phyloP scores from a whole-genome alignment of 352 stramenopile species.

The Peronospora belbahrii region DNA sequence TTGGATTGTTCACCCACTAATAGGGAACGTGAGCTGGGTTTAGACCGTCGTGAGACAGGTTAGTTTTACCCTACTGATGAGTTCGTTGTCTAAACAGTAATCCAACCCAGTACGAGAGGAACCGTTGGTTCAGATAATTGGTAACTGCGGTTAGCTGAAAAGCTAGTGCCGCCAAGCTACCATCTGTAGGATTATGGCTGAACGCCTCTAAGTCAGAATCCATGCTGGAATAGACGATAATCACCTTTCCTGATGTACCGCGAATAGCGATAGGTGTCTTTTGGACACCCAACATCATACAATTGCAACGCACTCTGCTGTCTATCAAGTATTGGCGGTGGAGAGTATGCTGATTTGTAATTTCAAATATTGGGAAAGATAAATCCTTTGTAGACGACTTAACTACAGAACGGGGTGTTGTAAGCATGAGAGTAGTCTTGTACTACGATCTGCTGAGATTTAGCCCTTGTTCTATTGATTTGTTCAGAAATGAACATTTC shows the following conservation, averaged over 20 bases:
- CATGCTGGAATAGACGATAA: slow-evolving; percentile 81
- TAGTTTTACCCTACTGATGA: slow-evolving; percentile 21
- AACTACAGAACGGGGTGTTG: slow-evolving; percentile 78
- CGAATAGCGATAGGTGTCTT: slow-evolving; percentile 41
- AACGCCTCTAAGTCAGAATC: slow-evolving; percentile 73
- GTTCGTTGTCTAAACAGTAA: slow-evolving; percentile 74
- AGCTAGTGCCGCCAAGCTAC: slow-evolving; percentile 65
- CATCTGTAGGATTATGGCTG: slow-evolving; percentile 1
- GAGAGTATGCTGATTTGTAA: slow-evolving; percentile 36
- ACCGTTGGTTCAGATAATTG: slow-evolving; percentile 87
- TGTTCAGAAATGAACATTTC: slow-evolving; percentile 14
- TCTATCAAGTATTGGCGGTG: slow-evolving; percentile 12
- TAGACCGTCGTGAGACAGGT: slow-evolving; percentile 18
- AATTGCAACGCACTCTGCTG: slow-evolving; percentile 26
- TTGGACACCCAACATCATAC: slow-evolving; percentile 28
- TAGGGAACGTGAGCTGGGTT: slow-evolving; percentile 17
- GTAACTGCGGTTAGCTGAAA: slow-evolving; percentile 85
- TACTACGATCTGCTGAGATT: slow-evolving; percentile 80
- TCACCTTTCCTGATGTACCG: slow-evolving; percentile 64
- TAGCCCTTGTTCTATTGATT: slow-evolving; percentile 22
- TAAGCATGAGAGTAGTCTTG: slow-evolving; percentile 61
- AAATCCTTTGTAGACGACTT: slow-evolving; percentile 88
- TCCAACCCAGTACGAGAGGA: slow-evolving; percentile 89
- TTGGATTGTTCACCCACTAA: slow-evolving; percentile 18
- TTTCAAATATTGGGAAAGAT: slow-evolving; percentile 78